These are phyloP conservation scores for Talaromyces albobiverticillius DNA, from an alignment of 2,329 filamentous ascomycete species.

Conservation along the genomic window DNA sequence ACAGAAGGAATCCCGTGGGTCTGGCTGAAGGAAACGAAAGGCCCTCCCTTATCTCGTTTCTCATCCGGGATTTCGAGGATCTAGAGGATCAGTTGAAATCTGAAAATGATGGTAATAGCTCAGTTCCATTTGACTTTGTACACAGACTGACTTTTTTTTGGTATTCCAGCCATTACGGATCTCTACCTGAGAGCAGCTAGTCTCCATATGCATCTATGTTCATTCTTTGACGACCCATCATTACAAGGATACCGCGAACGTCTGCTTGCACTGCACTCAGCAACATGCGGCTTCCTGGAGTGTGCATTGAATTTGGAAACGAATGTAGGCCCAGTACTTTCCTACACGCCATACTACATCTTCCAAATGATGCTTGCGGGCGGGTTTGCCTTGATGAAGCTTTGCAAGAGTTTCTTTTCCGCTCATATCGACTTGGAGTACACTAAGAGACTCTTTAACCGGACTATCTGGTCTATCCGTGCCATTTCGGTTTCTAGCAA, in stretches of 20 bases:
- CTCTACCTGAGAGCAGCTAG: slow-evolving; percentile 47
- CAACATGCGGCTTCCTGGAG: slow-evolving; percentile 47
- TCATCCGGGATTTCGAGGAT: slow-evolving; percentile 48
- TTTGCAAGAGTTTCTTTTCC: slow-evolving; percentile 64
- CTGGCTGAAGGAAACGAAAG: slow-evolving; percentile 45
- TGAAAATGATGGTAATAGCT: slow-evolving; percentile 38
- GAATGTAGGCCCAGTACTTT: slow-evolving; percentile 46
- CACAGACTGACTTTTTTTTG: slow-evolving; percentile 11
- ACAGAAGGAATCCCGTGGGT: slow-evolving; percentile 54
- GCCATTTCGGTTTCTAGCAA: slow-evolving; percentile 61
- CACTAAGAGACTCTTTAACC: slow-evolving; percentile 56
- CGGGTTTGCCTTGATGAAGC: slow-evolving; percentile 62
- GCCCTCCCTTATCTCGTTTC: slow-evolving; percentile 42
- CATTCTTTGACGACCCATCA: slow-evolving; percentile 49
- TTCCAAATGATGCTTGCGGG: slow-evolving; percentile 66
- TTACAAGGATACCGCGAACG: slow-evolving; percentile 46
- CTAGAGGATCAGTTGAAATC: slow-evolving; percentile 50
- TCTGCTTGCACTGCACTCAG: slow-evolving; percentile 44
- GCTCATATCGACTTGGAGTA: slow-evolving; percentile 55
- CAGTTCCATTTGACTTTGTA: background rate
- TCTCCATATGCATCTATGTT: slow-evolving; percentile 48
- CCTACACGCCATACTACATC: slow-evolving; percentile 60
- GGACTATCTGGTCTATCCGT: slow-evolving; percentile 58
- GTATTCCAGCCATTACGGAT: slow-evolving; percentile 42
- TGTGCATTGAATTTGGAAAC: slow-evolving; percentile 44